phyloP scores from a whole-genome alignment of 2,329 filamentous ascomycete species.

The Aspergillus glaucus region DNA sequence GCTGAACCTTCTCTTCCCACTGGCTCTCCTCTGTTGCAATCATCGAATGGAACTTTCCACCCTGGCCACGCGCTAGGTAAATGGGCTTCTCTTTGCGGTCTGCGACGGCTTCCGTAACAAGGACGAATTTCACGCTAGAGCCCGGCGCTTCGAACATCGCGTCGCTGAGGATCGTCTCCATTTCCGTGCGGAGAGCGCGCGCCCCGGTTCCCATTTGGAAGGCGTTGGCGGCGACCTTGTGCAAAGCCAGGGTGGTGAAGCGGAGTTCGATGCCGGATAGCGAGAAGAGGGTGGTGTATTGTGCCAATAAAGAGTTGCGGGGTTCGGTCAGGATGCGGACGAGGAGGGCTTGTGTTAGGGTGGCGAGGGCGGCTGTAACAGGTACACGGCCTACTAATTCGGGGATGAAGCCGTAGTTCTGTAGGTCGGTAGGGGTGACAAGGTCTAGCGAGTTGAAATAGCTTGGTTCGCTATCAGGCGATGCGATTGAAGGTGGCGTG shows the following conservation, averaged over 20 bases:
- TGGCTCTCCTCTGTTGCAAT: constrained; percentile 46
- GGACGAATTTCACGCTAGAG: constrained; percentile 60
- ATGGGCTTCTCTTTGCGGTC: constrained; percentile 52
- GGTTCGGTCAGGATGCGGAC: constrained; percentile 89
- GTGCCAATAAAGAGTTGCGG: constrained; percentile 76
- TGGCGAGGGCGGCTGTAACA: constrained; percentile 77
- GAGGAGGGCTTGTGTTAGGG: constrained; percentile 62
- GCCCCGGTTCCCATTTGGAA: constrained; percentile 69
- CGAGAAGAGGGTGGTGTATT: constrained; percentile 83
- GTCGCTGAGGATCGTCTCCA: constrained; percentile 71
- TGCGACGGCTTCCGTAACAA: constrained; percentile 66
- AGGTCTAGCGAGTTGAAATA: constrained; percentile 62
- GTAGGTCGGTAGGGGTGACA: constrained; percentile 67
- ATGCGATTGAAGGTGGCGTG: constrained; percentile 47
- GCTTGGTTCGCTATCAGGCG: constrained; percentile 37
- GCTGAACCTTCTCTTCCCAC: constrained; percentile 40
- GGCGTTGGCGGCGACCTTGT: constrained; percentile 69
- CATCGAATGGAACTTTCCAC: constrained; percentile 45
- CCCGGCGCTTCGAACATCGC: constrained; percentile 74
- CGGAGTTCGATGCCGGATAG: constrained; percentile 69
- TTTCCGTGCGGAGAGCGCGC: constrained; percentile 69
- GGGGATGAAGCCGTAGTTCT: constrained; percentile 84
- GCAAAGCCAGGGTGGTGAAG: constrained; percentile 77
- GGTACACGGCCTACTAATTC: constrained; percentile 95
- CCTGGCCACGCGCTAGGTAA: constrained; percentile 48